phyloP scores from a whole-genome alignment of 192 early-diverging fungal genomes.

The Entomortierella chlamydospora region DNA sequence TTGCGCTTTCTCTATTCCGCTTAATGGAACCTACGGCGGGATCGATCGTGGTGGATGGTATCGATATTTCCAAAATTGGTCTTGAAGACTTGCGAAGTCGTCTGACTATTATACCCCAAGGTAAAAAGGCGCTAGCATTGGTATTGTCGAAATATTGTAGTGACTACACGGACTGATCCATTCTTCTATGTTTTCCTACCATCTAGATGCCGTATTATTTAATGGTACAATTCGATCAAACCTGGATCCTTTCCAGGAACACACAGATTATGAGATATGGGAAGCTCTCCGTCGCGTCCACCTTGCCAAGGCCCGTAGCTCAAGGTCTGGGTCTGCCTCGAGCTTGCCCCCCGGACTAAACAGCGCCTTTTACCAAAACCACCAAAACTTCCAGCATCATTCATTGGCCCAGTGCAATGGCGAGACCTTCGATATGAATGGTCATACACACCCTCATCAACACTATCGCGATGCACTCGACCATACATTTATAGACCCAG shows the following conservation, averaged over 20 bases:
- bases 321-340: constrained; percentile 23
- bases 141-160: too few species aligned
- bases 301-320: constrained; percentile 58
- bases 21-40: constrained; percentile 80
- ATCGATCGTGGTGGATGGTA: constrained; percentile 79
- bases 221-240: constrained; percentile 79
- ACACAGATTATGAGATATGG: constrained; percentile 83
- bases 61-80: constrained; percentile 81
- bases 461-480: constrained; percentile 9
- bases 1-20: constrained; percentile 83
- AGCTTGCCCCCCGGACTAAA: constrained; percentile 7
- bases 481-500: constrained; percentile 24
- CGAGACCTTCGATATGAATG: constrained; percentile 16
- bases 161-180: too few species aligned
- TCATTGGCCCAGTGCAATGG: neutral
- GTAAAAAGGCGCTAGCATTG: too few species aligned
- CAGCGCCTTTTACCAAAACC: constrained; percentile 11
- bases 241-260: constrained; percentile 89
- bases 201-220: constrained; percentile 61
- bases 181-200: too few species aligned
- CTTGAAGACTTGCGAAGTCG: constrained; percentile 81
- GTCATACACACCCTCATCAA: constrained; percentile 12
- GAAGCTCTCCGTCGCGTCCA: constrained; percentile 81
- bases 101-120: constrained; percentile 93
- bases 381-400: constrained; percentile 15